Percentiles rank a stretch among this genome's conserved stretches.
phyloP scores from a whole-genome alignment of 176 grass and related monocot species.

The Oryza nivara region DNA sequence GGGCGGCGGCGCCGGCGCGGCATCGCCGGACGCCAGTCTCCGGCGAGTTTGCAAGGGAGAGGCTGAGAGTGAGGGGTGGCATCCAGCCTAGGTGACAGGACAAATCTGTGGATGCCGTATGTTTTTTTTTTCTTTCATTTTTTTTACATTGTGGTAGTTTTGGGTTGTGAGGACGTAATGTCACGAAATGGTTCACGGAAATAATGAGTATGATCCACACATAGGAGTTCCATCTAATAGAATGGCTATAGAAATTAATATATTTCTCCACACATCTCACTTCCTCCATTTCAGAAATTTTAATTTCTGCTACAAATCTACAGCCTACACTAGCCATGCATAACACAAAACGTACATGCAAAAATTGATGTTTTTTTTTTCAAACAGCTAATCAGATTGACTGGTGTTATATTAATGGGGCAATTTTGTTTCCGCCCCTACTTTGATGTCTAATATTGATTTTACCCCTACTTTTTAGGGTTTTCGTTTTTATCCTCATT shows the following conservation, averaged over 20 bases:
- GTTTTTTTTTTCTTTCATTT: not conserved
- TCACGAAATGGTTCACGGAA: not conserved
- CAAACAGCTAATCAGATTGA: no score
- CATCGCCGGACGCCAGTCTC: constrained; percentile 32
- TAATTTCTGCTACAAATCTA: not conserved
- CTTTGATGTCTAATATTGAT: no score
- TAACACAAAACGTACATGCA: not conserved
- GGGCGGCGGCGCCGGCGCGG: not conserved
- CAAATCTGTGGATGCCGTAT: not conserved
- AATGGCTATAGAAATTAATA: not conserved
- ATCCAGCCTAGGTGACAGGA: constrained; percentile 52
- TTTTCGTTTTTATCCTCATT: no score
- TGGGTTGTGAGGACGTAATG: not conserved
- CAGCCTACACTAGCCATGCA: no score
- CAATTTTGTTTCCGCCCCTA: no score
- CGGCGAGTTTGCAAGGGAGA: constrained; percentile 49
- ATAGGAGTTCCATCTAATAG: not conserved
- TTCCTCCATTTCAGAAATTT: not conserved
- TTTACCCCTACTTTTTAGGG: no score
- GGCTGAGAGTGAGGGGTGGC: constrained; percentile 47
- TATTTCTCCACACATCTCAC: not conserved
- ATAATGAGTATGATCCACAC: not conserved
- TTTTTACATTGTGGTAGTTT: not conserved
- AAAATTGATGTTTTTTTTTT: not conserved
- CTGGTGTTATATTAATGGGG: no score